These are phyloP conservation scores for Aspergillus brasiliensis DNA, from an alignment of 2,329 filamentous ascomycete genomes.

Conservation along the genomic window DNA sequence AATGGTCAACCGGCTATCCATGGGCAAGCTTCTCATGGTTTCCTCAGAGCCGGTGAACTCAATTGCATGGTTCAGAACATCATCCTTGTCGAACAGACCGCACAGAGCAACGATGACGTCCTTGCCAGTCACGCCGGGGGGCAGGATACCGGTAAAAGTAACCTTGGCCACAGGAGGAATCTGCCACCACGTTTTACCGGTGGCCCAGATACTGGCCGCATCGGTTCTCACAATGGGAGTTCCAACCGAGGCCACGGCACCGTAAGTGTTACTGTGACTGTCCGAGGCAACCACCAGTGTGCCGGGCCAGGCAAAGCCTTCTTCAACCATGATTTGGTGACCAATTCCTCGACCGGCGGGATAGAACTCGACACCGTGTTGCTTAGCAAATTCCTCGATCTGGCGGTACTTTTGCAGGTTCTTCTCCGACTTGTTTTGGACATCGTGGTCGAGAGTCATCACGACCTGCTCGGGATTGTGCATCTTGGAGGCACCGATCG, in stretches of 20 bases:
- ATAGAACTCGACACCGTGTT: constrained; percentile 77
- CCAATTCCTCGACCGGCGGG: constrained; percentile 79
- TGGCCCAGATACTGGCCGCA: constrained; percentile 83
- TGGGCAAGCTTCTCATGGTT: constrained; percentile 70
- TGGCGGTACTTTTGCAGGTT: constrained; percentile 81
- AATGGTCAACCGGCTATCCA: constrained; percentile 71
- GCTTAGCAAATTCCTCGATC: constrained; percentile 79
- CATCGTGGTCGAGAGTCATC: constrained; percentile 84
- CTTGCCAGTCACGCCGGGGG: constrained; percentile 82
- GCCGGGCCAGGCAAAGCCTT: constrained; percentile 81
- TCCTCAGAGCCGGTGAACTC: constrained; percentile 82
- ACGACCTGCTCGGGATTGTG: constrained; percentile 74
- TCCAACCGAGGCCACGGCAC: constrained; percentile 74
- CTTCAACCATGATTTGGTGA: constrained; percentile 77
- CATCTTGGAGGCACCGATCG: constrained; percentile 75
- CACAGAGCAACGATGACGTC: constrained; percentile 91
- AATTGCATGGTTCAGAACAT: constrained; percentile 87
- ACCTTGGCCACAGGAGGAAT: constrained; percentile 81
- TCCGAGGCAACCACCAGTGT: constrained; percentile 75
- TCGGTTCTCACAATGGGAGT: constrained; percentile 86
- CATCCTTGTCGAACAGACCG: constrained; percentile 81
- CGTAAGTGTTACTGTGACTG: constrained; percentile 79
- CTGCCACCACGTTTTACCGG: constrained; percentile 83
- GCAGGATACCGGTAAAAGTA: constrained; percentile 73
- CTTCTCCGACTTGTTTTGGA: constrained; percentile 76